Conservation (phyloP, 805 yeast genomes). For the Ascoidea tarda region DNA sequence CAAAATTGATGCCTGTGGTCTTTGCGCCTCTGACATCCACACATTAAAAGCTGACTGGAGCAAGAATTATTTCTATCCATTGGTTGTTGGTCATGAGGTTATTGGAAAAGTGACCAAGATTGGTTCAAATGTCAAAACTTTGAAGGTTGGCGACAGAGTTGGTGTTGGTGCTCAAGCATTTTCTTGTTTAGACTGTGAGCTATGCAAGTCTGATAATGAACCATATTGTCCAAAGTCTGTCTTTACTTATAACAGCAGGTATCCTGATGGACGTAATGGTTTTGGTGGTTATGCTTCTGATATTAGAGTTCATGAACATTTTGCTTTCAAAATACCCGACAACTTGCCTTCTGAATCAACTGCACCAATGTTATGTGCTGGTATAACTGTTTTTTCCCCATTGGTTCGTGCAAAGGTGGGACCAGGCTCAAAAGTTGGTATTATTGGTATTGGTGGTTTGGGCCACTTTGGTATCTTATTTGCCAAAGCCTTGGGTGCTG, state of each 20-base stretch:
- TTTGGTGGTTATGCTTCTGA: slow-evolving; percentile 13
- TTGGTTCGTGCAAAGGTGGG: too few species aligned
- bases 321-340: too few species aligned
- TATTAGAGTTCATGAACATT: too few species aligned
- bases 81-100: slow-evolving; percentile 14
- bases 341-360: too few species aligned
- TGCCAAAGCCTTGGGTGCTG: slow-evolving; percentile 46
- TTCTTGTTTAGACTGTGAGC: slow-evolving; percentile 22
- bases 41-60: slow-evolving; percentile 37
- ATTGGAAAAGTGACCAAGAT: slow-evolving; percentile 13
- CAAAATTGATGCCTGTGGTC: slow-evolving; percentile 31
- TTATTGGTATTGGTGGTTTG: slow-evolving; percentile 54
- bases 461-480: slow-evolving; percentile 49
- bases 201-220: slow-evolving; percentile 26
- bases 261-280: slow-evolving; percentile 11
- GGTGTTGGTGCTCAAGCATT: slow-evolving; percentile 31
- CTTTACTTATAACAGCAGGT: slow-evolving; percentile 21
- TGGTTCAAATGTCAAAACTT: slow-evolving; percentile 25
- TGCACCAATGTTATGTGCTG: too few species aligned
- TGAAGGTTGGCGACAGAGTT: slow-evolving; percentile 28
- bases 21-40: slow-evolving; percentile 39
- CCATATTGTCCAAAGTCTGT: slow-evolving; percentile 22
- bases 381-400: too few species aligned
- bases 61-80: too few species aligned
- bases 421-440: slow-evolving; percentile 31